A percentile compares a stretch with the other conserved stretches of the same genome.
phyloP scores from a whole-genome alignment of 345 rosid genomes.

The Boechera divaricarpa region DNA sequence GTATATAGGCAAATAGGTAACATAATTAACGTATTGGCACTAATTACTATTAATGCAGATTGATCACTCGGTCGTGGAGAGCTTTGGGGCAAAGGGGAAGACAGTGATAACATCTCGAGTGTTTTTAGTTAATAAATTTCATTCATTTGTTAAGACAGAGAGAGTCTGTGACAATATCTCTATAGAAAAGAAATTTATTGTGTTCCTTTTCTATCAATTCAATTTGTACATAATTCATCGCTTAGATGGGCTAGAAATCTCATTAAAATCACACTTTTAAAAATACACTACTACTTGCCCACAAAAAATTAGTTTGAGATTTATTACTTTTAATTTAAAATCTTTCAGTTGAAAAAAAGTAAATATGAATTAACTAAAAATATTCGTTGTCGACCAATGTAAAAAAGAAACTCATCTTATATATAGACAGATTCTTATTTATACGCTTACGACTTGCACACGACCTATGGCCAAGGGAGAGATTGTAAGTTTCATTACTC shows the following conservation, averaged over 20 bases:
- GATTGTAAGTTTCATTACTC: no score
- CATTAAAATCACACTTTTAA: neutral
- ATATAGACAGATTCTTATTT: no score
- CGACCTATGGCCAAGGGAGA: no score
- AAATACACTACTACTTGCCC: neutral
- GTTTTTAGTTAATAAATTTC: slow-evolving; percentile 1
- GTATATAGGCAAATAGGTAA: neutral
- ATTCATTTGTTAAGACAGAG: neutral
- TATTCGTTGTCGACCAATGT: no score
- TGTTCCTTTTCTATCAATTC: slow-evolving; percentile 9
- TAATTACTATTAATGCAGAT: slow-evolving; percentile 45
- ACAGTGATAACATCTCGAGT: slow-evolving; percentile 70
- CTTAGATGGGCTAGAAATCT: neutral
- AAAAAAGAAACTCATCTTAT: no score
- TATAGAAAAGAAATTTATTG: neutral
- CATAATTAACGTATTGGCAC: neutral
- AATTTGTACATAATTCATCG: slow-evolving; percentile 26
- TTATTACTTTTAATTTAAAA: no score
- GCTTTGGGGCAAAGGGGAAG: slow-evolving; percentile 77
- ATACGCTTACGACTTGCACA: no score
- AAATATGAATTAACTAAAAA: no score
- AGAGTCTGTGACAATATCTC: neutral
- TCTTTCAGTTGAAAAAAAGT: no score
- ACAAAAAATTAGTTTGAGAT: no score
- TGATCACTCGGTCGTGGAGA: slow-evolving; percentile 82